These are phyloP conservation scores for Naegleria lovaniensis DNA, from an alignment of 208 protist species.

Conservation along the genomic window DNA sequence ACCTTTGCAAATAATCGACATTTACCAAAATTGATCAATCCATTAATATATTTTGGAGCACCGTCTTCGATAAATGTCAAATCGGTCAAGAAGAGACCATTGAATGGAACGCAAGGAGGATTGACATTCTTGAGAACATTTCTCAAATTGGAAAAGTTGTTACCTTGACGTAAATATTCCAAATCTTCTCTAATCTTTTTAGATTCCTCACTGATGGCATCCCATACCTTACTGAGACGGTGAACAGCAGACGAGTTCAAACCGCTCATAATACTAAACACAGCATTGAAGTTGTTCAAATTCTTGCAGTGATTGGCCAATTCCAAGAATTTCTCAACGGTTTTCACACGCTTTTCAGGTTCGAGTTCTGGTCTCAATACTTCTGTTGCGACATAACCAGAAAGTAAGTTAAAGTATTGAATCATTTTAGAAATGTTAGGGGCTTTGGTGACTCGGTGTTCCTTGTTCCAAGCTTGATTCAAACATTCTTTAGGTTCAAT, in stretches of 20 bases:
- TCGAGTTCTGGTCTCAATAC: conserved; percentile 20
- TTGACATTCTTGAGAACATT: background rate
- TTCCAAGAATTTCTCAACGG: conserved; percentile 19
- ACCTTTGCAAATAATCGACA: conserved; percentile 26
- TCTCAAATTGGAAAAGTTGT: conserved; percentile 29
- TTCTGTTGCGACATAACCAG: conserved; percentile 17
- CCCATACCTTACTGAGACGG: conserved; percentile 28
- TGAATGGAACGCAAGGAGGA: conserved; percentile 46
- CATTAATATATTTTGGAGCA: conserved; percentile 13
- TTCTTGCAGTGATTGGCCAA: background rate
- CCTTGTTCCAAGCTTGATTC: conserved; percentile 35
- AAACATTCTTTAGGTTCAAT: conserved; percentile 39
- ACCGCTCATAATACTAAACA: conserved; percentile 29
- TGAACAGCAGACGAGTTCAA: conserved; percentile 27
- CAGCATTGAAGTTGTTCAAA: conserved; percentile 42
- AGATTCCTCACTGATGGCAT: background rate
- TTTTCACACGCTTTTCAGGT: background rate
- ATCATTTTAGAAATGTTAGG: conserved; percentile 36
- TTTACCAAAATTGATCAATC: conserved; percentile 30
- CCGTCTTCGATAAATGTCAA: conserved; percentile 36
- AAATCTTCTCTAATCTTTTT: background rate
- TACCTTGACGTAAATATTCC: background rate
- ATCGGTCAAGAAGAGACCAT: conserved; percentile 41
- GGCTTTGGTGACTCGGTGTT: background rate
- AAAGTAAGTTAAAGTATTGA: conserved; percentile 30